A percentile compares a stretch with the other conserved stretches of the same genome.
Evolutionary conservation across 352 stramenopile species (phyloP).

Genomic region (Aphanomyces invadans): DNA sequence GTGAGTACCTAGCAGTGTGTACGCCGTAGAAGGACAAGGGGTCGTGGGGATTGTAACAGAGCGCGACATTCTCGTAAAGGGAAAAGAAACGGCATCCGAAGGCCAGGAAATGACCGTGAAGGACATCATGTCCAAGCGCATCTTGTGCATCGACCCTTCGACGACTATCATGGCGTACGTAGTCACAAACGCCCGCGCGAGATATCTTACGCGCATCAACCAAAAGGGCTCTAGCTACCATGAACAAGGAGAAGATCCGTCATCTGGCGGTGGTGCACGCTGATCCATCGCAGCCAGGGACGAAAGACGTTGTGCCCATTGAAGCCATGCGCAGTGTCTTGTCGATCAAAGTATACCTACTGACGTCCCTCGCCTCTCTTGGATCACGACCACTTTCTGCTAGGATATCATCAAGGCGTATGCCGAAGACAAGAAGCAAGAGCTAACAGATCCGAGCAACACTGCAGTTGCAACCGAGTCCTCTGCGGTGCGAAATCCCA

Average conservation of each 20-base stretch:
- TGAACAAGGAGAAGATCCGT: slow-evolving; percentile 82
- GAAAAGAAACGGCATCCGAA: slow-evolving; percentile 42
- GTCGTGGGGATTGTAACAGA: slow-evolving; percentile 81
- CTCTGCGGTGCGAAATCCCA: not conserved
- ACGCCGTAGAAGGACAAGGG: slow-evolving; percentile 36
- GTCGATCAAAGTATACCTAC: slow-evolving; percentile 52
- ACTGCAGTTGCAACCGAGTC: not conserved
- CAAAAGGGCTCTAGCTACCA: slow-evolving; percentile 60
- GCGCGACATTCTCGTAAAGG: slow-evolving; percentile 71
- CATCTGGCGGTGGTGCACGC: slow-evolving; percentile 76
- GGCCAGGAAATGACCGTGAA: slow-evolving; percentile 49
- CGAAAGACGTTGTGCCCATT: slow-evolving; percentile 64
- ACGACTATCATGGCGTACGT: slow-evolving; percentile 78
- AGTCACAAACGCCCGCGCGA: not conserved
- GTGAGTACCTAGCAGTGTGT: not conserved
- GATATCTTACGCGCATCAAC: not conserved
- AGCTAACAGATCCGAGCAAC: not conserved
- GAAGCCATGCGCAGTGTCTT: slow-evolving; percentile 80
- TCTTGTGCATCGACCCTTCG: slow-evolving; percentile 74
- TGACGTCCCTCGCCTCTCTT: not conserved
- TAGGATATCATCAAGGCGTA: slow-evolving; percentile 25
- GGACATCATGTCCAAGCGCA: slow-evolving; percentile 79
- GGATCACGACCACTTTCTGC: no score
- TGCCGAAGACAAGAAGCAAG: slow-evolving; percentile 21
- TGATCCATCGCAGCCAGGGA: slow-evolving; percentile 60